Percentiles rank a stretch among this genome's conserved stretches.
Conservation (phyloP, 164 flowering plant genomes). For the Nelumbo lutea region DNA sequence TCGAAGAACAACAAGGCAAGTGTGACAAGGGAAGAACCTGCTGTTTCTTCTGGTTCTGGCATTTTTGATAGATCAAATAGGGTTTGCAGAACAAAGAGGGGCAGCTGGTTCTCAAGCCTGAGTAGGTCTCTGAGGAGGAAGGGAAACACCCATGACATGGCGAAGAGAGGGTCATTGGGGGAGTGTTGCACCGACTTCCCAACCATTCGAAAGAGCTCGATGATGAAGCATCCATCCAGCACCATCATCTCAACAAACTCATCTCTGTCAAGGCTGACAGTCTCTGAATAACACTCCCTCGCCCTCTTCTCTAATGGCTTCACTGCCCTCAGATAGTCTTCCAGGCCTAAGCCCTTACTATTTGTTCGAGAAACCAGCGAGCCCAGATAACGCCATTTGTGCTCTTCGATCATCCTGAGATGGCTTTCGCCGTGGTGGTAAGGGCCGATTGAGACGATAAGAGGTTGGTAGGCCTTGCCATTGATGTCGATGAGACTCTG, state of each 20-base stretch:
- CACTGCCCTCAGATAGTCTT: conserved; percentile 6
- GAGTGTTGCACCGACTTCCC: background rate
- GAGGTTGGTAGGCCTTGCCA: conserved; percentile 13
- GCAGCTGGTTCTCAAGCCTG: conserved; percentile 21
- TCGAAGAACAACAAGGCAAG: conserved; percentile 4
- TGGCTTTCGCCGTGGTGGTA: conserved; percentile 12
- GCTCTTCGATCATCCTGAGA: conserved; percentile 12
- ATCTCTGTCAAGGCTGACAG: background rate
- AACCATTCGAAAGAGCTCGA: conserved; percentile 14
- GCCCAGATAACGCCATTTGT: conserved; percentile 13
- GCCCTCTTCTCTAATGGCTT: conserved; percentile 4
- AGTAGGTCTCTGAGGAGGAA: conserved; percentile 14
- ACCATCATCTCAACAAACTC: conserved; percentile 17
- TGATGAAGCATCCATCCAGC: conserved; percentile 20
- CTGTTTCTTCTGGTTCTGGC: background rate
- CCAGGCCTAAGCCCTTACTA: background rate
- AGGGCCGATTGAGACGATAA: conserved; percentile 18
- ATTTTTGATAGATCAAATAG: conserved; percentile 9
- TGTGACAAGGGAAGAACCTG: background rate
- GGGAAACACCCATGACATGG: conserved; percentile 13
- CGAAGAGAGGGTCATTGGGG: conserved; percentile 18
- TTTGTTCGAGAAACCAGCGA: conserved; percentile 7
- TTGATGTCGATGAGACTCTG: conserved; percentile 10
- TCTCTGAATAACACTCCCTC: conserved; percentile 19
- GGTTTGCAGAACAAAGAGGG: conserved; percentile 15